Base-by-base conservation (phyloP, 179 eudicot species). In the Beta lomatogona region DNA sequence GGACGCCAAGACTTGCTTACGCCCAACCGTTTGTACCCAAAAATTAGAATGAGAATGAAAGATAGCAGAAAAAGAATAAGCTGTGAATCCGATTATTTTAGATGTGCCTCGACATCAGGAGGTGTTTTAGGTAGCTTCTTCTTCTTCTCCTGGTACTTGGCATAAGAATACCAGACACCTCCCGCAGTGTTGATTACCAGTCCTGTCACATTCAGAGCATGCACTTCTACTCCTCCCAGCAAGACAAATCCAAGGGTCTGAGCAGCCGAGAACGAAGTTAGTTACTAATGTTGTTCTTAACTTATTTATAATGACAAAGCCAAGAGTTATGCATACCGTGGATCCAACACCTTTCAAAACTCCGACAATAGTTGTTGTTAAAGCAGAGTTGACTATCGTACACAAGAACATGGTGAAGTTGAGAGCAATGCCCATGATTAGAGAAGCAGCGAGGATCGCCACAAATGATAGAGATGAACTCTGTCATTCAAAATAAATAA, bases 361-460 rank as follows among this genome's bases (percentile, higher is more conserved):
- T 58, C 99, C 99, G 22, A 96, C 99, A 31, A 94, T 96, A 67
- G 99, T 96, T 31, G 99, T 96, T 1, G 98, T 96, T 48, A 96
- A 83, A 79, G 99, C 99, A 58, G 99, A 96, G 88, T 96, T 96
- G 77, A 96, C 96, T 25, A 96, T 91, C 48, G 99, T 96, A 75
- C 99, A 96, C 76, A 94, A 82, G 89, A 96, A 96, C 99, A 96
- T 96, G 78, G 99, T 96, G 87, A 90, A 96, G 91, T 96, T 96
- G 82, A 96, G 91, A 80, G 90, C 91, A 81, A 96, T 96, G 67
- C 98, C 97, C 97, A 96, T 96, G 85, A 94, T 90, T 88, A 96
- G 81, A 66, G 99, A 96, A 44, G 91, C 86, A 71, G 90, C 18
- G 74, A 96, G 90, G 82, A 91, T 88, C 78, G 65, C 83, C 85